These are phyloP conservation scores for Euclidium syriacum DNA, from an alignment of 345 rosid species.

Conservation along the genomic window DNA sequence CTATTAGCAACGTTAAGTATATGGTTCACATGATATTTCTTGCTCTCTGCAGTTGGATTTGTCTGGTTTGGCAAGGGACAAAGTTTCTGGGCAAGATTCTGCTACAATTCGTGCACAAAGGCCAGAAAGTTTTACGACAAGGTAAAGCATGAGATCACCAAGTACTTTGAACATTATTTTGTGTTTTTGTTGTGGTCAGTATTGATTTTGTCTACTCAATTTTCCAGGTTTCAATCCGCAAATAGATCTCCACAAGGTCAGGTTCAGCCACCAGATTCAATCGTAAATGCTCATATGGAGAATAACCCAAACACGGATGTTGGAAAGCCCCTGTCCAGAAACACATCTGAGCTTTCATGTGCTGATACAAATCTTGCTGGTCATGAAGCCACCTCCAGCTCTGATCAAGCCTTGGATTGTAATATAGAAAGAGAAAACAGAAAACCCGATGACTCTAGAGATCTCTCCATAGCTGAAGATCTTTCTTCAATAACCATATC, in stretches of 20 bases:
- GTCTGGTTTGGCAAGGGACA: conserved; percentile 65
- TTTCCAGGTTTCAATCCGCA: conserved; percentile 40
- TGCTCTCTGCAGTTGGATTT: conserved; percentile 56
- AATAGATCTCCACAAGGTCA: conserved; percentile 33
- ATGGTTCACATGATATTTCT: conserved; percentile 10
- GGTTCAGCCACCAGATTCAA: conserved; percentile 21
- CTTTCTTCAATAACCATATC: conserved; percentile 1
- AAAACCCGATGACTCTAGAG: conserved; percentile 8
- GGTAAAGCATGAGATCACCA: conserved; percentile 35
- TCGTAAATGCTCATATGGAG: conserved; percentile 7
- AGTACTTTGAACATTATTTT: conserved; percentile 10
- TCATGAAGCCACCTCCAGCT: conserved; percentile 21
- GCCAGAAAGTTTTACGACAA: conserved; percentile 28
- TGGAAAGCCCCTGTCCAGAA: conserved; percentile 18
- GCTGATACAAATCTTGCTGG: conserved; percentile 24
- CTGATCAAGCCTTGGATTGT: conserved; percentile 20
- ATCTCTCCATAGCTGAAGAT: conserved; percentile 22
- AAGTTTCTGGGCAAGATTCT: conserved; percentile 88
- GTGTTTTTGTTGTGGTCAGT: neutral
- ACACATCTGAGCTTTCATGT: conserved; percentile 28
- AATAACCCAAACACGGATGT: conserved; percentile 16
- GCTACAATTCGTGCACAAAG: conserved; percentile 44
- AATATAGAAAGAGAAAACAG: conserved; percentile 19
- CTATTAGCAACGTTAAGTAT: neutral
- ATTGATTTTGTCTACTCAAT: too few relatives aligned